These are phyloP conservation scores for Phialophora verrucosa DNA, from an alignment of 2,329 filamentous ascomycete species.

Conservation along the genomic window DNA sequence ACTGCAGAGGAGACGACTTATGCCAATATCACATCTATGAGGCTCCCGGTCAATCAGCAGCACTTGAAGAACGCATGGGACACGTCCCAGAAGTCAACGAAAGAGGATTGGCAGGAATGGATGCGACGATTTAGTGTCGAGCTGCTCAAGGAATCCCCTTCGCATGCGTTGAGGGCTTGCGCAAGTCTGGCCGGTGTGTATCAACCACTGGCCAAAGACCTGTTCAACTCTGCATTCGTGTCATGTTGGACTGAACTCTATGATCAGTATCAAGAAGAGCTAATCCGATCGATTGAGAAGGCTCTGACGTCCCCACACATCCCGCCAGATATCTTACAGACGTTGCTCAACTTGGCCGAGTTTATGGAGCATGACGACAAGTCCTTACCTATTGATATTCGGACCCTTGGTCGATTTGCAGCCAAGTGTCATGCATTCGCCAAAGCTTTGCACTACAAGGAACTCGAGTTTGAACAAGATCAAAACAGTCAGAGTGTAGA, in stretches of 20 bases:
- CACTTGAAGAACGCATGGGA: conserved; percentile 98
- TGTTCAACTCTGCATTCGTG: conserved; percentile 99
- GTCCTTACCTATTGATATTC: conserved; percentile 94
- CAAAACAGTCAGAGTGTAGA: conserved; percentile 95
- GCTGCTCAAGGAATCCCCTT: conserved; percentile 90
- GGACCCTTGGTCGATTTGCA: conserved; percentile 90
- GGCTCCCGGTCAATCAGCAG: conserved; percentile 95
- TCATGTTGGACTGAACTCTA: conserved; percentile 99
- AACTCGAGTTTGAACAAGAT: conserved; percentile 96
- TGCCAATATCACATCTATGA: conserved; percentile 65
- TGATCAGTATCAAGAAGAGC: conserved; percentile 94
- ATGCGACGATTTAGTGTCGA: conserved; percentile 96
- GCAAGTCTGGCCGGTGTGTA: conserved; percentile 90
- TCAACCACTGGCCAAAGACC: conserved; percentile 83
- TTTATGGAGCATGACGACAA: conserved; percentile 99
- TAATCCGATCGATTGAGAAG: conserved; percentile 93
- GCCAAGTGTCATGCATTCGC: conserved; percentile 97
- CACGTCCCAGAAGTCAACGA: conserved; percentile 92
- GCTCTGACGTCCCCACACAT: conserved; percentile 95
- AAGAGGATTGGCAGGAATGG: conserved; percentile 99
- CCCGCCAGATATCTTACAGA: conserved; percentile 90
- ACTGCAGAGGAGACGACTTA: conserved; percentile 70
- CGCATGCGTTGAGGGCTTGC: conserved; percentile 91
- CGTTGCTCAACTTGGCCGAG: conserved; percentile 92
- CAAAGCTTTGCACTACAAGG: conserved; percentile 98